Evolutionary conservation across 1,284 basidiomycete genomes (phyloP), one percentile per base, ranked within the genome.

Genomic region (Trichosporon asahii): DNA sequence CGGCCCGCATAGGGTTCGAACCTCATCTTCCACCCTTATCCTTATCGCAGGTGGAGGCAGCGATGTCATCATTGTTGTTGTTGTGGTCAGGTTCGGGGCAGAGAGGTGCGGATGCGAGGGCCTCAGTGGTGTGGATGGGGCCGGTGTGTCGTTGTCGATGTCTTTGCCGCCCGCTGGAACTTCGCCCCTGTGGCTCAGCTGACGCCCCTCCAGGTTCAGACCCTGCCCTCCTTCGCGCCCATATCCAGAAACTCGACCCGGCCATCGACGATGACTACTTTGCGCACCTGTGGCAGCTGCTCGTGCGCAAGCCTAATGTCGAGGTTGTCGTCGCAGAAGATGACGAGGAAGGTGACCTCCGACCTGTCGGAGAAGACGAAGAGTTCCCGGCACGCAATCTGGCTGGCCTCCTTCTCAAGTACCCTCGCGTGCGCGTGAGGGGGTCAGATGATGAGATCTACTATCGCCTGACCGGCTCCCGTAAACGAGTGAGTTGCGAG

Each of bases 371-470:
- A 4, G 74, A 72, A 1, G 76, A 79, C 69, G 78, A 79, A 63
- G 77, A 72, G 5, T 61, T 73, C 15, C 35, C 66, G 4, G 72
- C 61, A 11, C 40, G 35, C 11, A 76, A 81, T 65, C 72, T 78
- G 9, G 44, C 40, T 5, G 71, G 65, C 0, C 73, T 83, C 29
- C 64, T 65, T 12, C 72, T 66, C 21, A 78, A 76, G 65, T 81
- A 80, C 74, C 79, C 80, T 2, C 68, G 73, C 12, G 55, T 83
- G 21, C 70, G 81, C n/a, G 70, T 83, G 1, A 70, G 80, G 21
- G 78, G 78, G 33, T 77, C 73, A 7, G 79, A 79, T 46, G 77
- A 80, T 31, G 81, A 82, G 66, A 78, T 82, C 65, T 82, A 82
- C 70, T 79, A 75, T 63, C 74, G 79, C 15, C 69, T 83, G 60